Evolutionary conservation across 495 filamentous ascomycete genomes (phyloP), one percentile per base, ranked within the genome.

Genomic region (Lophiostoma macrostomum): DNA sequence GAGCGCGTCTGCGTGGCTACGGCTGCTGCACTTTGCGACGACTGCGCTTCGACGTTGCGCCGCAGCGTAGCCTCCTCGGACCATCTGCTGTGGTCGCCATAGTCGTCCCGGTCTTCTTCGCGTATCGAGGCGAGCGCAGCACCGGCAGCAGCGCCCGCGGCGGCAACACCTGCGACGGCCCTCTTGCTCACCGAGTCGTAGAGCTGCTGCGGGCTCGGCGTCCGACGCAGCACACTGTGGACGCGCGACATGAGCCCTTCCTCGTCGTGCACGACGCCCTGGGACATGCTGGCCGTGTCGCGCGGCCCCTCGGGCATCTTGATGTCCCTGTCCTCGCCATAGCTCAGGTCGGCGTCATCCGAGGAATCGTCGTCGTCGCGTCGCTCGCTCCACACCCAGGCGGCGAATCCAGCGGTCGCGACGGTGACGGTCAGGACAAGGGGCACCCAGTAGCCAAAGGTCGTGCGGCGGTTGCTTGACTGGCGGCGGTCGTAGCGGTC

Each of bases 341-440:
- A 66, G 56, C 56, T 61, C 25, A 66, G 53, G 38, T 66, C 46
- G 4, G 42, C 60, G 34, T 66, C 63, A 38, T 65, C 62, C 19
- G 43, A 53, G 38, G 84, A 82, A 39, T 87, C 80, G 16, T 88
- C 85, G 60, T 86, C 75, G 50, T 83, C 84, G 50, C 72, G 79
- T 65, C 88, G 82, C 72, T 93, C 88, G 70, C 85, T 91, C 90
- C 89, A 95, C 24, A 91, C 80, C 91, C 91, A 96, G 19, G 90
- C 88, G 22, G 83, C 90, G 43, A 93, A 73, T 24, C 89, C 88
- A 44, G 86, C 78, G 19, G 90, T 87, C 29, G 90, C 90, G 58
- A 91, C 78, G 41, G 89, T 89, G 29, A 91, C 82, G 32, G 90
- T 95, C 53, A 95, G 65, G 42, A 82, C 83, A 36, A 95, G 72